phyloP scores from a whole-genome alignment of 2,329 filamentous ascomycete genomes.

The Ascosphaera pollenicola region DNA sequence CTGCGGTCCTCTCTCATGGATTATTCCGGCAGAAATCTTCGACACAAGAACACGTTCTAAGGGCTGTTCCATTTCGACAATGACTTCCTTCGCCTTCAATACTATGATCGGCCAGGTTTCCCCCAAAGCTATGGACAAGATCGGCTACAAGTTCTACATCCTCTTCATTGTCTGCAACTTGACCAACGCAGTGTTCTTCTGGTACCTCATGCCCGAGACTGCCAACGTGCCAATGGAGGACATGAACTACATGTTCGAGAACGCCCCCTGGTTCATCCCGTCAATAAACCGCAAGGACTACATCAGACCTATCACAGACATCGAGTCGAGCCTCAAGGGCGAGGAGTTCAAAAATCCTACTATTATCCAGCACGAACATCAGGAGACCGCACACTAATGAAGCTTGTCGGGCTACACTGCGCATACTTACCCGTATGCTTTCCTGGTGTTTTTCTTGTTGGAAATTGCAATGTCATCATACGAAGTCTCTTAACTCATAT shows the following conservation, averaged over 20 bases:
- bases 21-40: slow-evolving; percentile 45
- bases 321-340: not conserved
- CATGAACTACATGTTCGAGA: slow-evolving; percentile 44
- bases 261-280: slow-evolving; percentile 41
- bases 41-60: slow-evolving; percentile 54
- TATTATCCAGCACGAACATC: too few species aligned
- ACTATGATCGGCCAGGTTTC: slow-evolving; percentile 54
- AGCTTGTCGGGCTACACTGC: too few species aligned
- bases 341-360: not conserved
- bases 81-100: slow-evolving; percentile 54
- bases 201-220: slow-evolving; percentile 43
- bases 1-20: slow-evolving; percentile 44
- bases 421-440: too few species aligned
- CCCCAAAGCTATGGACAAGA: slow-evolving; percentile 32
- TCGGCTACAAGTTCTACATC: slow-evolving; percentile 36
- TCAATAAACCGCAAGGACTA: slow-evolving; percentile 31
- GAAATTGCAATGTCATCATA: too few species aligned
- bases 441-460: too few species aligned
- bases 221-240: slow-evolving; percentile 40
- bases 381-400: too few species aligned
- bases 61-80: slow-evolving; percentile 52
- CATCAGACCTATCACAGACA: not conserved
- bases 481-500: too few species aligned
- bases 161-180: slow-evolving; percentile 47
- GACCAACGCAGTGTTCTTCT: slow-evolving; percentile 47